These are phyloP conservation scores for Botrytis hyacinthi DNA, from an alignment of 2,329 filamentous ascomycete genomes.

Conservation along the genomic window DNA sequence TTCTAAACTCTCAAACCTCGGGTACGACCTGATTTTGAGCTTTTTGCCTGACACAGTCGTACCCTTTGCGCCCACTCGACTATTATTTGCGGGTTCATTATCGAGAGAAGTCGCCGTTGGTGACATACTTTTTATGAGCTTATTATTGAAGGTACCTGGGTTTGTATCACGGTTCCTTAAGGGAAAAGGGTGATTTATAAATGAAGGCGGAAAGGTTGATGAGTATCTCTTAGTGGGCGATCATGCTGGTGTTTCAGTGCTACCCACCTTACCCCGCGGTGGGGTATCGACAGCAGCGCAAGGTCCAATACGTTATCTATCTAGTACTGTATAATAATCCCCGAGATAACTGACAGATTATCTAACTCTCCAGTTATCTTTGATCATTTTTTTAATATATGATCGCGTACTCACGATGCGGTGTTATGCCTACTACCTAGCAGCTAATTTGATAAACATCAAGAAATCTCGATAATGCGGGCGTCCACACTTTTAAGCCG, in stretches of 20 bases:
- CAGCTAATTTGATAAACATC: background rate
- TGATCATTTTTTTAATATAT: background rate
- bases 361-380: background rate
- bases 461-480: background rate
- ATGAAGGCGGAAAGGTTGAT: background rate
- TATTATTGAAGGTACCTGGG: too few species aligned
- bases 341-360: background rate
- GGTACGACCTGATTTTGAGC: conserved; percentile 47
- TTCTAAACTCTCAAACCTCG: conserved; percentile 31
- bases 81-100: conserved; percentile 37
- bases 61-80: conserved; percentile 48
- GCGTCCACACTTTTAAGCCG: background rate
- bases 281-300: background rate
- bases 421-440: background rate
- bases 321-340: background rate
- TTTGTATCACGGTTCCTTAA: background rate
- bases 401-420: too few species aligned
- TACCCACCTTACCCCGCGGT: background rate
- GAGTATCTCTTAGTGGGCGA: background rate
- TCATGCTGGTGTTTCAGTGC: background rate
- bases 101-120: conserved; percentile 40
- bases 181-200: background rate
- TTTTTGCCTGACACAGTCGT: conserved; percentile 46
- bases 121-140: conserved; percentile 36
- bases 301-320: background rate